A percentile compares a stretch with the other conserved stretches of the same genome.
phyloP scores from a whole-genome alignment of 768 basidiomycete genomes.

The Lactifluus subvellereus region DNA sequence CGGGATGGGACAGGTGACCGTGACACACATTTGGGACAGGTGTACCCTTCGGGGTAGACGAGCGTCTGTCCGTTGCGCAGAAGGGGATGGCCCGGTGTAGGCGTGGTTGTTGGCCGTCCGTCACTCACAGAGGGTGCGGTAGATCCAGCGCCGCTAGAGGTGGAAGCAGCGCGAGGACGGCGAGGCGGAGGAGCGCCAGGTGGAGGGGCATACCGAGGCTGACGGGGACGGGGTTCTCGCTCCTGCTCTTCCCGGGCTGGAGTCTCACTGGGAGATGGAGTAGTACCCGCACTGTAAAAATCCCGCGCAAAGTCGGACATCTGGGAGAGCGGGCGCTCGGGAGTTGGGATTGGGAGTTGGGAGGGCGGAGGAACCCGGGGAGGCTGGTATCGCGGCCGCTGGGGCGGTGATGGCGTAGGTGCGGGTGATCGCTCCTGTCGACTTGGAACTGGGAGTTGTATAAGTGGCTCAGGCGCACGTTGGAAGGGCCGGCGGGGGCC shows the following conservation, averaged over 20 bases:
- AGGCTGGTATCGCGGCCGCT: conserved; percentile 6
- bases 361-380: conserved; percentile 24
- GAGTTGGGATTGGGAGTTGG: not conserved
- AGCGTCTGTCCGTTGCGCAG: conserved; percentile 55
- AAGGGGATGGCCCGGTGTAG: conserved; percentile 63
- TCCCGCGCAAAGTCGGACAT: conserved; percentile 59
- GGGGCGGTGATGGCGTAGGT: not conserved
- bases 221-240: not conserved
- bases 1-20: conserved; percentile 20
- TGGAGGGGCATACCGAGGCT: conserved; percentile 33
- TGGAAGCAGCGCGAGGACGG: conserved; percentile 17
- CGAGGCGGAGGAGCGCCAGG: conserved; percentile 26
- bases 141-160: conserved; percentile 7
- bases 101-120: conserved; percentile 55
- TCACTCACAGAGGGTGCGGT: conserved; percentile 37
- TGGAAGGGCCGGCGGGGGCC: conserved; percentile 65
- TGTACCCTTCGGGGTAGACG: conserved; percentile 59
- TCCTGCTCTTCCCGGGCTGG: not conserved
- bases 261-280: not conserved
- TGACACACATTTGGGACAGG: conserved; percentile 62
- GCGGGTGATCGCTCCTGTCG: not conserved
- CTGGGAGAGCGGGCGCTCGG: conserved; percentile 9
- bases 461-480: conserved; percentile 28
- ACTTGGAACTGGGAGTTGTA: not conserved
- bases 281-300: conserved; percentile 49